These are phyloP conservation scores for Fusarium mexicanum DNA, from an alignment of 2,329 filamentous ascomycete species.

Conservation along the genomic window DNA sequence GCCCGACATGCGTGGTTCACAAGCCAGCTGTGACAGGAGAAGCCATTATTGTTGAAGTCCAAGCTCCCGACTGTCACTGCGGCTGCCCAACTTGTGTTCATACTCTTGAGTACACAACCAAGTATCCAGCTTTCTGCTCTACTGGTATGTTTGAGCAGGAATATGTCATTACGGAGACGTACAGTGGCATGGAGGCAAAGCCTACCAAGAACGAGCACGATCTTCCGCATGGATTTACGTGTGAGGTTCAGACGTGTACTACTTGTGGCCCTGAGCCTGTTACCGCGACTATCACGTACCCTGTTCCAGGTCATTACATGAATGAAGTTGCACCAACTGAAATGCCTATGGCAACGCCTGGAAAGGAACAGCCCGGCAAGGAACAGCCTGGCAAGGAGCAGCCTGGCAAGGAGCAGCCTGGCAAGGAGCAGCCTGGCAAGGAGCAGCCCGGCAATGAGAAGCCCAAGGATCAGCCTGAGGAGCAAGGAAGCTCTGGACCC, in stretches of 20 bases:
- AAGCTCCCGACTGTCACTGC: conserved; percentile 30
- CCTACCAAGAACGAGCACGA: conserved; percentile 3
- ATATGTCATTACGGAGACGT: conserved; percentile 27
- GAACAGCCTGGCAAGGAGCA: background rate
- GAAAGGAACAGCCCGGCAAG: no score
- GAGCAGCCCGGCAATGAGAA: background rate
- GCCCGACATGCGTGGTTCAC: background rate
- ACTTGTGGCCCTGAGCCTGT: conserved; percentile 20
- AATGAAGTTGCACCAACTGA: conserved; percentile 8
- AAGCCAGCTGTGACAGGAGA: conserved; percentile 17
- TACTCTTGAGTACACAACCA: conserved; percentile 17
- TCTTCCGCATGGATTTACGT: conserved; percentile 25
- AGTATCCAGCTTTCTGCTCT: conserved; percentile 13
- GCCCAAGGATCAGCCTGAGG: background rate
- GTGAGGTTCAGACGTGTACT: conserved; percentile 26
- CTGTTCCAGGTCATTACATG: conserved; percentile 50
- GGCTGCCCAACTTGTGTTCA: conserved; percentile 26
- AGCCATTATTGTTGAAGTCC: conserved; percentile 16
- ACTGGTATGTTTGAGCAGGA: conserved; percentile 23
- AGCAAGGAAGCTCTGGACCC: background rate
- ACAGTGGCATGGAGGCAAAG: conserved; percentile 19
- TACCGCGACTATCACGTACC: conserved; percentile 28
- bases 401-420: background rate
- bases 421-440: background rate
- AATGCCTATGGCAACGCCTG: background rate